phyloP scores from a whole-genome alignment of 2,329 filamentous ascomycete species.

The Pyricularia sp. region DNA sequence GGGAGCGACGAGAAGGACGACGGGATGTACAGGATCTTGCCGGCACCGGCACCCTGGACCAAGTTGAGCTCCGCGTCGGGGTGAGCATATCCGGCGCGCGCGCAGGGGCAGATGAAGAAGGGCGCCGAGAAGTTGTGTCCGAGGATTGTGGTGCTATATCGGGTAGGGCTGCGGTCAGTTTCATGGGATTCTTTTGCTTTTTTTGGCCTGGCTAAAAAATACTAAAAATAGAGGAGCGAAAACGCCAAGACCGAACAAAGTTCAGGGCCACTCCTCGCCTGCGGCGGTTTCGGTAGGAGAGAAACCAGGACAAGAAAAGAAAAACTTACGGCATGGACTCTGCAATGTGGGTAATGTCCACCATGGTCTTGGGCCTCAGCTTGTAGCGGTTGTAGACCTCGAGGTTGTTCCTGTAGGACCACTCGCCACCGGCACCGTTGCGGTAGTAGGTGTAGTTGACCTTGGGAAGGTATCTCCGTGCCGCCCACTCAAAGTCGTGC shows the following conservation, averaged over 20 bases:
- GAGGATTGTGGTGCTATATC: constrained; percentile 33
- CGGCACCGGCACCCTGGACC: constrained; percentile 36
- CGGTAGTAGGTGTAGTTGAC: constrained; percentile 47
- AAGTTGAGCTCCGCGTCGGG: constrained; percentile 38
- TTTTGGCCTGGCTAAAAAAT: too few species aligned
- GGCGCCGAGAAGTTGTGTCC: constrained; percentile 43
- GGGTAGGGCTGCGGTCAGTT: background rate
- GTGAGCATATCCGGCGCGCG: constrained; percentile 33
- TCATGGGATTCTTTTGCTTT: background rate
- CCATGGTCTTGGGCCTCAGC: constrained; percentile 37
- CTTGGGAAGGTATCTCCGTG: constrained; percentile 34
- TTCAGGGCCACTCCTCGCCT: too few species aligned
- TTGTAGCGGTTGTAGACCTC: constrained; percentile 40
- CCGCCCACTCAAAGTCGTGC: constrained; percentile 44
- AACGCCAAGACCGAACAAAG: background rate
- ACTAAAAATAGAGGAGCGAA: background rate
- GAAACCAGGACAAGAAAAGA: too few species aligned
- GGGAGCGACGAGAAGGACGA: constrained; percentile 21
- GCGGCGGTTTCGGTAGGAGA: too few species aligned
- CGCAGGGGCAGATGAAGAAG: constrained; percentile 45
- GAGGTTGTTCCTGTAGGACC: constrained; percentile 46
- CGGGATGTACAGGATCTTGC: constrained; percentile 40
- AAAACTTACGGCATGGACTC: constrained; percentile 21
- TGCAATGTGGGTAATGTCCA: constrained; percentile 37
- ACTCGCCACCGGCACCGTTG: constrained; percentile 45